Conservation (phyloP, 75 land plant species). For the Gnetum montanum region DNA sequence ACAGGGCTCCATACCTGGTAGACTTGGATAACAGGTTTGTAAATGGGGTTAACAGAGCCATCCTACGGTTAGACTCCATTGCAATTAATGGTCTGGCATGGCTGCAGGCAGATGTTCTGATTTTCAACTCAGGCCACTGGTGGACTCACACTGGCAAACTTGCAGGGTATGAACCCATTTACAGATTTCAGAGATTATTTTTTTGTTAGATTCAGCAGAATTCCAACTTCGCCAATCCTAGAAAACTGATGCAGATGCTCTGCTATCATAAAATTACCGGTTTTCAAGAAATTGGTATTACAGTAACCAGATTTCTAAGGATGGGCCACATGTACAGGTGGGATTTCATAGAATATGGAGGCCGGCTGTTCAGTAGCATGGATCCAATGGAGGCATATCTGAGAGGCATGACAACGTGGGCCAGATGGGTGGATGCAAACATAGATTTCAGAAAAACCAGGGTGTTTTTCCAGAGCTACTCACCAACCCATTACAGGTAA, state of each 20-base stretch:
- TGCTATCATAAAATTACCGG: too few relatives aligned
- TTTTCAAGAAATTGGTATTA: too few relatives aligned
- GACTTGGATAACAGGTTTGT: constrained; percentile 19
- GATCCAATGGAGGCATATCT: constrained; percentile 40
- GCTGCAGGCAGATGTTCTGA: constrained; percentile 49
- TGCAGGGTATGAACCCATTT: constrained; percentile 17
- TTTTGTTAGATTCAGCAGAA: neutral
- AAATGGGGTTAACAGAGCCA: constrained; percentile 10
- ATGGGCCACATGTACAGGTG: constrained; percentile 21
- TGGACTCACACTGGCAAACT: constrained; percentile 56
- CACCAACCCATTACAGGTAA: constrained; percentile 67
- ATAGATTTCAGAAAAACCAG: constrained; percentile 27
- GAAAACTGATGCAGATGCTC: too few relatives aligned
- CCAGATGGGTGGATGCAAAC: constrained; percentile 45
- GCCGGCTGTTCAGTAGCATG: constrained; percentile 29
- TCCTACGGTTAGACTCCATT: constrained; percentile 44
- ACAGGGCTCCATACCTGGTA: constrained; percentile 45
- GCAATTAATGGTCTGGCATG: constrained; percentile 35
- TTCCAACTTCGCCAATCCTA: neutral
- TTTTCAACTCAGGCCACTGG: constrained; percentile 93
- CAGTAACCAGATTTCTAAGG: too few relatives aligned
- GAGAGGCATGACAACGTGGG: constrained; percentile 54
- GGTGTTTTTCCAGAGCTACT: constrained; percentile 55
- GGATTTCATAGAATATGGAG: constrained; percentile 44
- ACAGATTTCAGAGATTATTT: neutral